Base-by-base conservation (phyloP, 2,329 filamentous ascomycete genomes). In the Nigrograna mackinnonii region DNA sequence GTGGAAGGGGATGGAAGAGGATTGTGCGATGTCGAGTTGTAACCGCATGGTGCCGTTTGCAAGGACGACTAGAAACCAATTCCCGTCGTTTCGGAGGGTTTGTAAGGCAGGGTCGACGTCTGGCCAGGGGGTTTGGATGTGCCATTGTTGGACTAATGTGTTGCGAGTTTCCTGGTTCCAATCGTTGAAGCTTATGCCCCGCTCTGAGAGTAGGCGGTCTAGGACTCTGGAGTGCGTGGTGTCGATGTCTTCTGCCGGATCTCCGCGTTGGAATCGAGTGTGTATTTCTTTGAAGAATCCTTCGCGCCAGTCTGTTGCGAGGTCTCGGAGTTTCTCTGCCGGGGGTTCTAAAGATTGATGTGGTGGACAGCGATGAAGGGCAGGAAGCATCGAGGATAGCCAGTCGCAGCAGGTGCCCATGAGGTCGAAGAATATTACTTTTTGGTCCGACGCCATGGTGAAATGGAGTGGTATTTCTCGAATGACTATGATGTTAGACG, bases 341-440 rank as follows among this genome's bases (percentile, higher is more conserved):
- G 24, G 12, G 21, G 45, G 40, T 6, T 20, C 13, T n/a, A 47
- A 19, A 11, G 45, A 45, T 21, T 40, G 35, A 14, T 43, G 43
- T 5, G 44, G 4, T 7, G 44, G 50, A n/a, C 21, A 41, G 4
- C 31, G 17, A 2, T 37, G 31, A 18, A 53, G 36, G 4, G 39
- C 12, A 6, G 41, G 35, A 4, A 52, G 37, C 12, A 51, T 30
- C 6, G 51, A 49, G 18, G 50, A 46, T 45, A 80, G 76, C 79
- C 77, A 82, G 56, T 82, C 71, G 3, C 79, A 74, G 47, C 78
- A 81, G 19, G 78, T 82, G 18, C 79, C 78, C 78, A 81, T 81
- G 53, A 81, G 77, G 61, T 82, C 76, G 60, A 80, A 81, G 49
- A 80, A 74, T 31, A 79, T 65, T 3, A 74, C 77, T 56, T 73